These are phyloP conservation scores for Sphaerobolus stellatus DNA, from an alignment of 1,284 basidiomycete species.

Conservation along the genomic window DNA sequence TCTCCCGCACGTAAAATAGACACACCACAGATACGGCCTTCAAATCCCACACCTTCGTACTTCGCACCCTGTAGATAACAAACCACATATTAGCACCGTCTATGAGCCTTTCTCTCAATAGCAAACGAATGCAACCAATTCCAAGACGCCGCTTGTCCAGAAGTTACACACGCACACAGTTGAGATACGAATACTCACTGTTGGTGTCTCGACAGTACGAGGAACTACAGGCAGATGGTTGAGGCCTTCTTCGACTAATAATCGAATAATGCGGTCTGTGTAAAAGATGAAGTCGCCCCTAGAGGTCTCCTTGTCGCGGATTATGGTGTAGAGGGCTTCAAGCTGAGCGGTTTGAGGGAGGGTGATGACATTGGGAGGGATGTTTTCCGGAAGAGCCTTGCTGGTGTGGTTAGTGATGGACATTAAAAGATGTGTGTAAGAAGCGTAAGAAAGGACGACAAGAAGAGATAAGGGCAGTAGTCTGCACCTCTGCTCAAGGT, in stretches of 20 bases:
- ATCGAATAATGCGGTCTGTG: slow-evolving; percentile 75
- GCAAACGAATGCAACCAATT: slow-evolving; percentile 5
- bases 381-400: too few species aligned
- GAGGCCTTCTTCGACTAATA: slow-evolving; percentile 83
- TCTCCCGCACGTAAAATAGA: slow-evolving; percentile 89
- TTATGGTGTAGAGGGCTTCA: slow-evolving; percentile 95
- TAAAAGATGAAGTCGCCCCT: slow-evolving; percentile 98
- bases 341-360: slow-evolving; percentile 88
- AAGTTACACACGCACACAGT: too few species aligned
- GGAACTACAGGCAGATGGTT: slow-evolving; percentile 93
- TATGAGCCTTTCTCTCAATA: not conserved
- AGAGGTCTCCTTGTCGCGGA: slow-evolving; percentile 80
- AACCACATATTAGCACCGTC: slow-evolving; percentile 1
- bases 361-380: slow-evolving; percentile 82
- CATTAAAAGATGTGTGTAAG: too few species aligned
- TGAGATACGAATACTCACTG: too few species aligned
- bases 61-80: slow-evolving; percentile 56
- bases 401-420: too few species aligned
- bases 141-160: not conserved
- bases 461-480: too few species aligned
- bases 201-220: slow-evolving; percentile 79
- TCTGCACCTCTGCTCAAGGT: too few species aligned
- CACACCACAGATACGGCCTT: slow-evolving; percentile 93
- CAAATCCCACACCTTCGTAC: slow-evolving; percentile 88
- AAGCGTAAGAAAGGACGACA: too few species aligned